phyloP scores from a whole-genome alignment of 2,329 filamentous ascomycete species.

The Trichophyton verrucosum region DNA sequence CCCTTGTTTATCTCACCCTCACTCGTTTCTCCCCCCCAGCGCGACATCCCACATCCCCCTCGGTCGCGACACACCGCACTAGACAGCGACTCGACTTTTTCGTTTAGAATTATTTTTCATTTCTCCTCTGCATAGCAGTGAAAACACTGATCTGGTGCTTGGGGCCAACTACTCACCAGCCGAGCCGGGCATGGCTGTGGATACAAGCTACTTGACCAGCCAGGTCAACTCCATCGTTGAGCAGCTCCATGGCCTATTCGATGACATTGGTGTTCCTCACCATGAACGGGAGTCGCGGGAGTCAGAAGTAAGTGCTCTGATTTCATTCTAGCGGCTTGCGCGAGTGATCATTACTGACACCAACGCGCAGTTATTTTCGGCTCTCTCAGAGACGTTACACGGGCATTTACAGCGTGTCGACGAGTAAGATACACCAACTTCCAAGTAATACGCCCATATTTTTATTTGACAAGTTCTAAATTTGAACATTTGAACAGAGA shows the following conservation, averaged over 20 bases:
- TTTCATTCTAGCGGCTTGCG: background rate
- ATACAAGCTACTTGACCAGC: slow-evolving; percentile 82
- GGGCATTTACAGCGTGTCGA: slow-evolving; percentile 78
- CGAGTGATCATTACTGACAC: slow-evolving; percentile 2
- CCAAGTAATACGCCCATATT: background rate
- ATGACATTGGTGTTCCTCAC: slow-evolving; percentile 89
- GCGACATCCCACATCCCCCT: slow-evolving; percentile 1
- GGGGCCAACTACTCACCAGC: background rate
- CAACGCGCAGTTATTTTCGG: slow-evolving; percentile 61
- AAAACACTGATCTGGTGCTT: background rate
- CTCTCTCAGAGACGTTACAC: slow-evolving; percentile 80
- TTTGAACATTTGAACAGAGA: slow-evolving; percentile 40
- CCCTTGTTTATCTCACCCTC: slow-evolving; percentile 2
- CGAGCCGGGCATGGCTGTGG: slow-evolving; percentile 46
- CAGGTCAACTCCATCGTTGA: slow-evolving; percentile 91
- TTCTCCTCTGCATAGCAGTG: too few relatives aligned
- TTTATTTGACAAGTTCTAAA: background rate
- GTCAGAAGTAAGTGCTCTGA: slow-evolving; percentile 56
- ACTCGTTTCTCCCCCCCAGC: background rate
- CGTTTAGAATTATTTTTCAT: too few relatives aligned
- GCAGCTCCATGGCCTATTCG: slow-evolving; percentile 87
- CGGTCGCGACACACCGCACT: background rate
- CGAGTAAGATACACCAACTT: slow-evolving; percentile 33
- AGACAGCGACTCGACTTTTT: background rate
- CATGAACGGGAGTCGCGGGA: slow-evolving; percentile 88